Evolutionary conservation across 495 filamentous ascomycete genomes (phyloP), one percentile per base, ranked within the genome.

Genomic region (Diplogelasinospora grovesii): DNA sequence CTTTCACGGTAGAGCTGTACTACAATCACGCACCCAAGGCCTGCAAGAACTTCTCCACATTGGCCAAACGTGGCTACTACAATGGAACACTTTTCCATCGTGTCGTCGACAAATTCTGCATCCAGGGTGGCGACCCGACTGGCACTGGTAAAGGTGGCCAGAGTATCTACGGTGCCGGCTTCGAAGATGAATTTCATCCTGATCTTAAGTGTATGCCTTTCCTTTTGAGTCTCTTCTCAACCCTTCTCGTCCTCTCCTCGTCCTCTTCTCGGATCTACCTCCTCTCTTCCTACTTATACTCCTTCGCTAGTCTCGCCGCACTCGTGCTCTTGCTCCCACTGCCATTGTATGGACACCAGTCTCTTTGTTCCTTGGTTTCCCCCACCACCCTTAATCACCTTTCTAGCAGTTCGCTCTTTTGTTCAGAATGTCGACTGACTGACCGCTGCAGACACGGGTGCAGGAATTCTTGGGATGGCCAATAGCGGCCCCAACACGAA

Each of bases 31-130:
- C 50, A 28, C 55, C 55, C 19, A 61, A 75, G 64, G 94, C 93
- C 4, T 95, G 89, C 75, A 74, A 75, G 31, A 97, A 97, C 72
- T 97, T 98, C 64, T 52, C 70, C 36, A 84, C 79, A 6, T 83
- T 97, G 30, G 80, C 81, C 13, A 59, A 70, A 32, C 71, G 88
- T 36, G 85, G 86, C 32, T 97, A 95, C 74, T 98, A 94, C 77
- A 78, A 89, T 63, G 63, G 62, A 57, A 71, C 82, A 43, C 63
- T 87, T 60, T 89, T 98, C 77, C 92, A 98, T 72, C 88, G 92
- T 52, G 80, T 98, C 39, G 97, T 97, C 57, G 78, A 85, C 22
- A 81, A 86, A 64, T 98, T 98, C 71, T 97, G 97, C 92, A 77
- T 93, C 43, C 92, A 98, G 69, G 86, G 83, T 36, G 92, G 92